Conservation (phyloP, 306 rosid genomes). For the Oxytropis ochrocephala region DNA sequence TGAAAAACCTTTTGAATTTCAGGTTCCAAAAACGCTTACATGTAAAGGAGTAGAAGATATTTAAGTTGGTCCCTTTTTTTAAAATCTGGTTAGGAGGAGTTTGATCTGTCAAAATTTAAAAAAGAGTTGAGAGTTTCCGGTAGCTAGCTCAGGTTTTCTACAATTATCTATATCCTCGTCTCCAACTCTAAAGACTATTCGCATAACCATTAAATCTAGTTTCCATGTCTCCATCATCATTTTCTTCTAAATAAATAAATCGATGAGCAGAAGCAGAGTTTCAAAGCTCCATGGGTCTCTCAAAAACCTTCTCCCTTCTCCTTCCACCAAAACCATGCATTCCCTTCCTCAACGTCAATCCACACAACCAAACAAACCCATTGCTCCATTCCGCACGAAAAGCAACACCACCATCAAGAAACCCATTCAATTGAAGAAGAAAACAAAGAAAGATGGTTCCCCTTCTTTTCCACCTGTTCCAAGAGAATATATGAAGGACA, state of each 20-base stretch:
- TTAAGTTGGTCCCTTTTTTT: too few species aligned
- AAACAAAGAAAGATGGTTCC: not conserved
- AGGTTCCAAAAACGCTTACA: too few species aligned
- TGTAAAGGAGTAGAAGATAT: too few species aligned
- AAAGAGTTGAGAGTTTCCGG: too few species aligned
- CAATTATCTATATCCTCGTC: too few species aligned
- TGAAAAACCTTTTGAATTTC: too few species aligned
- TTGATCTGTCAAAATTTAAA: too few species aligned
- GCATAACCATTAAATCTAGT: too few species aligned
- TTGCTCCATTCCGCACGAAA: not conserved
- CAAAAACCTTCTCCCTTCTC: constrained; percentile 5
- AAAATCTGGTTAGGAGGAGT: too few species aligned
- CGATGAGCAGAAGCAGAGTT: constrained; percentile 17
- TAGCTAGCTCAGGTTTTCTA: too few species aligned
- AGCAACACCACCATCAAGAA: not conserved
- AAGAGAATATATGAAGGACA: constrained; percentile 45
- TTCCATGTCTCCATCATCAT: too few species aligned
- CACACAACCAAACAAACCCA: constrained; percentile 27
- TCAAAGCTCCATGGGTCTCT: constrained; percentile 23
- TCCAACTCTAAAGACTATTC: too few species aligned
- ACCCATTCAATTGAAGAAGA: not conserved
- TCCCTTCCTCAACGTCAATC: constrained; percentile 27
- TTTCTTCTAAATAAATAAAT: not conserved
- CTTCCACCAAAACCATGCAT: constrained; percentile 29
- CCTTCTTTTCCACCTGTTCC: not conserved